Evolutionary conservation across 176 grass and related monocot genomes (phyloP).

Genomic region (Puya raimondii): DNA sequence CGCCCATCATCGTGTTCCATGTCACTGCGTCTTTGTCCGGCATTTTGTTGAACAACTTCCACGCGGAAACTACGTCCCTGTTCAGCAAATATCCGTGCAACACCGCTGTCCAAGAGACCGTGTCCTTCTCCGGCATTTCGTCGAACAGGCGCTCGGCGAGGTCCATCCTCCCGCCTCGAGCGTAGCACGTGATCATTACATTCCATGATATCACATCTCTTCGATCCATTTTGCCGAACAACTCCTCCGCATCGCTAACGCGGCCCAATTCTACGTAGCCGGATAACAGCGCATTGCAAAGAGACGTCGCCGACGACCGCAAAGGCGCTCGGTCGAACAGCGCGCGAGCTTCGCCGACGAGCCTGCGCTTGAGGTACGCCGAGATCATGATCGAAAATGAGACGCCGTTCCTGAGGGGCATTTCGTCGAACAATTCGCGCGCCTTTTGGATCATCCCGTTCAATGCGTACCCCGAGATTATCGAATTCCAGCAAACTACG

Average conservation of each 20-base stretch:
- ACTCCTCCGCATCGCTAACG: constrained; percentile 37
- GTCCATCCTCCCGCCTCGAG: constrained; percentile 39
- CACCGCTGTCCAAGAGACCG: constrained; percentile 53
- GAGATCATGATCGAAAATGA: constrained; percentile 57
- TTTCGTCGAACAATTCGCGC: constrained; percentile 36
- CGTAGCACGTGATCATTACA: constrained; percentile 52
- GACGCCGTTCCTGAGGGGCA: constrained; percentile 27
- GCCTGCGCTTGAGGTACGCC: constrained; percentile 35
- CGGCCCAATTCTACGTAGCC: constrained; percentile 28
- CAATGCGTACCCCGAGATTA: constrained; percentile 35
- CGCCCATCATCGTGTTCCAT: constrained; percentile 76
- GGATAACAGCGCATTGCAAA: constrained; percentile 39
- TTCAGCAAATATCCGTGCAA: constrained; percentile 57
- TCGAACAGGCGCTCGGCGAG: constrained; percentile 37
- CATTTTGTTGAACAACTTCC: constrained; percentile 53
- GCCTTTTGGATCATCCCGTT: constrained; percentile 35
- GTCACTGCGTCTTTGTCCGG: constrained; percentile 47
- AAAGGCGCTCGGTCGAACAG: constrained; percentile 17
- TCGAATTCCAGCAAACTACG: constrained; percentile 56
- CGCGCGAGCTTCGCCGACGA: constrained; percentile 19
- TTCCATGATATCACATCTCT: constrained; percentile 46
- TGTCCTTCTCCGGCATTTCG: constrained; percentile 47
- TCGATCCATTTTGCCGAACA: constrained; percentile 40
- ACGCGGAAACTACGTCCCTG: constrained; percentile 27
- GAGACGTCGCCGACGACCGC: constrained; percentile 4